A percentile compares a stretch with the other conserved stretches of the same genome.
phyloP scores from a whole-genome alignment of 495 filamentous ascomycete genomes.

The Aspergillus diversus region DNA sequence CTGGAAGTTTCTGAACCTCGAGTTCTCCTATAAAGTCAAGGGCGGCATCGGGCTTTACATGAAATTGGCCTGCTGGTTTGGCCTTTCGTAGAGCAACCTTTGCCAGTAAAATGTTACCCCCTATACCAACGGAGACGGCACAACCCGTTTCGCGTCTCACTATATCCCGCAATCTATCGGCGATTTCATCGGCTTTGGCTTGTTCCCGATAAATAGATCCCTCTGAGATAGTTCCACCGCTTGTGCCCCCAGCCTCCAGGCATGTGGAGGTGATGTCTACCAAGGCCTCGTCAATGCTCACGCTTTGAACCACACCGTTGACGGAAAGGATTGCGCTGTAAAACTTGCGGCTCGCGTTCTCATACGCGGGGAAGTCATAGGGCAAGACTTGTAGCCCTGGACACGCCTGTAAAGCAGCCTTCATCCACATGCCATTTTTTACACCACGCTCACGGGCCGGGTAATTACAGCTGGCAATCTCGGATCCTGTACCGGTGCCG shows the following conservation, averaged over 20 bases:
- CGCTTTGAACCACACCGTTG: conserved; percentile 86
- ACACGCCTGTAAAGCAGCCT: conserved; percentile 78
- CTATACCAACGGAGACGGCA: conserved; percentile 92
- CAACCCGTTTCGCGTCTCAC: conserved; percentile 78
- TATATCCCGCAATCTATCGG: conserved; percentile 61
- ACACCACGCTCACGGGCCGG: conserved; percentile 81
- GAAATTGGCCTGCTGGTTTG: conserved; percentile 91
- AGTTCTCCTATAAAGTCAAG: conserved; percentile 75
- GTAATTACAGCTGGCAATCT: conserved; percentile 98
- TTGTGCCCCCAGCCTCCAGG: conserved; percentile 65
- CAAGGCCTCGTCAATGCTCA: conserved; percentile 93
- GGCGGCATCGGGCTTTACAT: conserved; percentile 78
- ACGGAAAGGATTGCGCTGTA: conserved; percentile 81
- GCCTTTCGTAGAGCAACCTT: conserved; percentile 90
- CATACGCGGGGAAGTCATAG: conserved; percentile 93
- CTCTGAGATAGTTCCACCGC: conserved; percentile 69
- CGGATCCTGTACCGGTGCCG: conserved; percentile 79
- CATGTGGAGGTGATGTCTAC: conserved; percentile 75
- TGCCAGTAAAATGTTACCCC: conserved; percentile 85
- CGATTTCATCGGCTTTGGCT: conserved; percentile 76
- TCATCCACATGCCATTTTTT: conserved; percentile 99
- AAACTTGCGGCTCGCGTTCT: conserved; percentile 86
- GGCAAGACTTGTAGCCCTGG: conserved; percentile 82
- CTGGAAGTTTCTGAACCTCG: conserved; percentile 78
- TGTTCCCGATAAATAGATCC: conserved; percentile 82